These are phyloP conservation scores for Vaccinium darrowii DNA, from an alignment of 148 eudicot species.

Conservation along the genomic window DNA sequence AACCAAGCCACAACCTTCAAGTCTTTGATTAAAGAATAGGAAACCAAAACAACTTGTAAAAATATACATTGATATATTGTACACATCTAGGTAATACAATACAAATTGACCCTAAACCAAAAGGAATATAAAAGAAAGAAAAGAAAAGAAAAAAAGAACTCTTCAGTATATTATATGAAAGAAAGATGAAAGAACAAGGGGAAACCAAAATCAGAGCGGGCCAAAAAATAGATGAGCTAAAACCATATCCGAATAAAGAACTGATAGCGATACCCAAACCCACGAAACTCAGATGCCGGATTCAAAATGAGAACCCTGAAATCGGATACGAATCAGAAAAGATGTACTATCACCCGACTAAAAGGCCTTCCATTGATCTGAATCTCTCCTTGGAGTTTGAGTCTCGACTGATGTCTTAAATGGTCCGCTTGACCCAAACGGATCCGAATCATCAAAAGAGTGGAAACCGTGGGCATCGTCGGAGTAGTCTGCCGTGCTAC, in stretches of 20 bases:
- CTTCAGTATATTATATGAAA: not conserved
- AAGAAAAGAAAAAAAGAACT: not conserved
- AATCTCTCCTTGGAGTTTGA: constrained; percentile 60
- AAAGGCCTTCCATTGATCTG: constrained; percentile 45
- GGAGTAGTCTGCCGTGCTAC: constrained; percentile 38
- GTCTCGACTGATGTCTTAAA: constrained; percentile 49
- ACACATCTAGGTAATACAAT: constrained; percentile 23
- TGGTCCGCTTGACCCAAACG: constrained; percentile 63
- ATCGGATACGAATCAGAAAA: constrained; percentile 4
- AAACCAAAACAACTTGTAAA: not conserved
- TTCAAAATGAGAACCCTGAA: constrained; percentile 14
- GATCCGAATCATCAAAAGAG: constrained; percentile 65
- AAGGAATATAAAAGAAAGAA: not conserved
- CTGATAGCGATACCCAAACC: not conserved
- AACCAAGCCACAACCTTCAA: not conserved
- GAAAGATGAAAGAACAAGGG: not conserved
- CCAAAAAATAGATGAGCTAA: constrained; percentile 18
- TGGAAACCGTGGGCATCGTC: constrained; percentile 26
- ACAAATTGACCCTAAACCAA: constrained; percentile 10
- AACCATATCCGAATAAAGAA: constrained; percentile 12
- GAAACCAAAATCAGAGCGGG: constrained; percentile 8
- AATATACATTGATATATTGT: constrained; percentile 17
- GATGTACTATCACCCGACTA: constrained; percentile 2
- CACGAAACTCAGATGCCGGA: not conserved
- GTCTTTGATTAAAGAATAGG: not conserved